Evolutionary conservation across 306 rosid species (phyloP).

Genomic region (Malus sieversii): DNA sequence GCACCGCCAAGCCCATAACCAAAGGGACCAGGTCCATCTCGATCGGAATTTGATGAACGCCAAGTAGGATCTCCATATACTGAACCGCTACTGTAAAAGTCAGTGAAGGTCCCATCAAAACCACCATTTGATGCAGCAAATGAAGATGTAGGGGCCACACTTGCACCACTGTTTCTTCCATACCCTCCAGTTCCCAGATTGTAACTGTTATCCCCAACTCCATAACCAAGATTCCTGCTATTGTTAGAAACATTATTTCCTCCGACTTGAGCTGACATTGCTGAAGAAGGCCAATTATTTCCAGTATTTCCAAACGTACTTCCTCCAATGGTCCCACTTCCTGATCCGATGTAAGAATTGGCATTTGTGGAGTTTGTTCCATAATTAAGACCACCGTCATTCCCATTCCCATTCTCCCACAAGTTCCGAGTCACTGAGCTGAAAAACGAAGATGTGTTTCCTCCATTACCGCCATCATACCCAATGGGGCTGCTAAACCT

Average conservation of each 20-base stretch:
- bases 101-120: conserved; percentile 32
- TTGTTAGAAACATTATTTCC: conserved; percentile 41
- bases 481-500: conserved; percentile 58
- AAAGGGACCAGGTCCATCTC: conserved; percentile 52
- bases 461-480: conserved; percentile 56
- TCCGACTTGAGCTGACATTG: conserved; percentile 38
- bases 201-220: conserved; percentile 37
- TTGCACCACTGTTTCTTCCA: conserved; percentile 42
- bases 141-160: conserved; percentile 32
- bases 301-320: conserved; percentile 49
- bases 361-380: conserved; percentile 60
- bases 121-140: conserved; percentile 37
- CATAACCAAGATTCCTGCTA: conserved; percentile 39
- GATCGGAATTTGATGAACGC: conserved; percentile 51
- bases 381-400: conserved; percentile 38
- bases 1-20: conserved; percentile 62
- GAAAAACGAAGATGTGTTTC: conserved; percentile 68
- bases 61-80: conserved; percentile 49
- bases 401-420: conserved; percentile 65
- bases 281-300: conserved; percentile 56
- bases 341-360: conserved; percentile 57
- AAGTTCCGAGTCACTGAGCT: conserved; percentile 66
- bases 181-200: conserved; percentile 48
- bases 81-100: conserved; percentile 14
- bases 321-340: conserved; percentile 45